Conservation (phyloP, 257 asterid species). For the Solanum medicagineum region DNA sequence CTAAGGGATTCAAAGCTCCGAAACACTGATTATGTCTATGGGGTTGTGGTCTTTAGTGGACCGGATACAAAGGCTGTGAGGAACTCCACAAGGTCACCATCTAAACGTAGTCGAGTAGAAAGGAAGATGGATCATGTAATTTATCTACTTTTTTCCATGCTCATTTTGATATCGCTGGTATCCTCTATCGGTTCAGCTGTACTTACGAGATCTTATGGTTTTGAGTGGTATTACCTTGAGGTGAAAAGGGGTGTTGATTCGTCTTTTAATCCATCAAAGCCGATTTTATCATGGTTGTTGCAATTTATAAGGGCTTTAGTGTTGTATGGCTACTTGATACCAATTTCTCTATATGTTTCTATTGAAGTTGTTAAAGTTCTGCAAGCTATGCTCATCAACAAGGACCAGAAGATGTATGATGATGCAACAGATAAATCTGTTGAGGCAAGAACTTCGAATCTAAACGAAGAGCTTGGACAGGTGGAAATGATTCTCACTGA, state of each 20-base stretch:
- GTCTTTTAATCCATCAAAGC: constrained; percentile 46
- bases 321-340: constrained; percentile 82
- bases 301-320: constrained; percentile 85
- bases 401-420: constrained; percentile 75
- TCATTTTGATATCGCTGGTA: constrained; percentile 54
- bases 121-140: constrained; percentile 88
- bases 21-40: constrained; percentile 68
- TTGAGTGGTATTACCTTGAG: constrained; percentile 80
- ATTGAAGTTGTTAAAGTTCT: constrained; percentile 88
- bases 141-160: constrained; percentile 64
- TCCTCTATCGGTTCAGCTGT: constrained; percentile 68
- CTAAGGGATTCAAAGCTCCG: constrained; percentile 93
- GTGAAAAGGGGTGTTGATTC: constrained; percentile 29
- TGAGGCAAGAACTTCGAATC: constrained; percentile 85
- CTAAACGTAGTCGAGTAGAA: constrained; percentile 79
- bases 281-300: constrained; percentile 43
- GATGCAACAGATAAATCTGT: constrained; percentile 85
- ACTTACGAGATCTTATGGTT: constrained; percentile 55
- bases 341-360: constrained; percentile 87
- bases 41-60: constrained; percentile 82
- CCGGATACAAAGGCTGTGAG: constrained; percentile 91
- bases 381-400: constrained; percentile 75
- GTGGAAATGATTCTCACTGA: constrained; percentile 85
- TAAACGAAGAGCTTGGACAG: constrained; percentile 90
- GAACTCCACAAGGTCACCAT: constrained; percentile 82